Base-by-base conservation (phyloP, 306 rosid species). In the Prunus kanzakura region DNA sequence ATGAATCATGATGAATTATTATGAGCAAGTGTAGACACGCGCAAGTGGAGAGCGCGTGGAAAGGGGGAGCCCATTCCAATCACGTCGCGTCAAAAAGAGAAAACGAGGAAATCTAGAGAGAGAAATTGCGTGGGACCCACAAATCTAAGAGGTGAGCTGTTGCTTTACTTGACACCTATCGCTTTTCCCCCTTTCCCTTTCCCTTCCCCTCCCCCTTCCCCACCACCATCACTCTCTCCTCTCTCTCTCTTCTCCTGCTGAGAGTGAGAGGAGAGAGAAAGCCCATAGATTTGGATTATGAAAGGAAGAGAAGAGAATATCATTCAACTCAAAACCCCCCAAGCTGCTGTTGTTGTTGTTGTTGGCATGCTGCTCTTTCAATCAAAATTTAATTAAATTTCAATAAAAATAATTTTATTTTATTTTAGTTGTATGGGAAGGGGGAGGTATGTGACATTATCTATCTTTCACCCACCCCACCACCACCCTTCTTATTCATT, bases 61-160 rank as follows among this genome's bases (percentile, higher is more conserved):
- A 32, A 56, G 22, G 74, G 0, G 65, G 76, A 55, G 72, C 73
- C 81, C 73, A 81, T 75, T 15, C 29, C 52, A 45, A 60, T 61
- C 68, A 61, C 43, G 80, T 82, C 83, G 86, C 89, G 89, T 91
- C 91, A 84, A 82, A 85, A 85, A 75, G 78, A 67, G 64, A 65
- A 69, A 75, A 77, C 83, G 85, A 86, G 35, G 85, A 87, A 89
- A 87, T 84, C 89, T 67, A 86, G 61, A 64, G 81, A 27, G 76
- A 57, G 63, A 57, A 88, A 86, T 87, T 87, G 45, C 3, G 67
- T 15, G 89, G 98, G 93, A 0, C 93, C 98, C 94, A 2, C 88
- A 88, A 90, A 93, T 93, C 97, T 87, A 87, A 54, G 79, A 64
- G 58, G 78, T 87, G 83, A 86, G 80, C 88, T 84, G 89, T 90